Evolutionary conservation across 78 protist species (phyloP).

Genomic region (Dictyostelium purpureum): DNA sequence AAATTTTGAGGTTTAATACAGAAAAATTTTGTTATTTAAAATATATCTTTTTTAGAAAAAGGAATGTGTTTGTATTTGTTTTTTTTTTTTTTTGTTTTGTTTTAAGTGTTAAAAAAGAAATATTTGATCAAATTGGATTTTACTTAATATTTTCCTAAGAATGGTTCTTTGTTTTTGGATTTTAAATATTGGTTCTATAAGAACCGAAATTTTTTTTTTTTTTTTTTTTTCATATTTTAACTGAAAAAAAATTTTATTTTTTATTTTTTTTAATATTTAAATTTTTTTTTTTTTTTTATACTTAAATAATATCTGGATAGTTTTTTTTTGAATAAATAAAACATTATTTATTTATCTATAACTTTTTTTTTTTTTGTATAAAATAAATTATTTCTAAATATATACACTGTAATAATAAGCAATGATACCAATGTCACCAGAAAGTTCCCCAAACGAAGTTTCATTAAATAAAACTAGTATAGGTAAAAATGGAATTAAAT

Average conservation of each 20-base stretch:
- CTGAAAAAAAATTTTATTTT: too few species aligned
- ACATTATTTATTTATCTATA: too few species aligned
- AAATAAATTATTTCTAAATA: neutral
- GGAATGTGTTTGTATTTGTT: neutral
- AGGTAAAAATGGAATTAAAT: slow-evolving; percentile 18
- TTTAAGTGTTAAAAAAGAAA: neutral
- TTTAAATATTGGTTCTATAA: too few species aligned
- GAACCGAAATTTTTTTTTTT: too few species aligned
- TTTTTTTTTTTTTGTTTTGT: neutral
- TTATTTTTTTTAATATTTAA: neutral
- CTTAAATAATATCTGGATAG: too few species aligned
- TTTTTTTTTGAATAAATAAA: too few species aligned
- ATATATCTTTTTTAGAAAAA: neutral
- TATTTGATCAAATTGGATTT: too few species aligned
- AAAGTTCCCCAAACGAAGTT: too few species aligned
- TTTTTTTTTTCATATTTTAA: too few species aligned
- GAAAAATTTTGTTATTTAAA: neutral
- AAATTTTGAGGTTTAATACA: neutral
- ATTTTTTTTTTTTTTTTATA: neutral
- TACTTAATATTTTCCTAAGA: neutral
- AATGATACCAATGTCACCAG: neutral
- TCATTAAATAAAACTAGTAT: neutral
- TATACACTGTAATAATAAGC: too few species aligned
- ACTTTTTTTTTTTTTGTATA: neutral
- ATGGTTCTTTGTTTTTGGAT: neutral